These are phyloP conservation scores for Pythium periplocum DNA, from an alignment of 352 stramenopile genomes.

Conservation along the genomic window DNA sequence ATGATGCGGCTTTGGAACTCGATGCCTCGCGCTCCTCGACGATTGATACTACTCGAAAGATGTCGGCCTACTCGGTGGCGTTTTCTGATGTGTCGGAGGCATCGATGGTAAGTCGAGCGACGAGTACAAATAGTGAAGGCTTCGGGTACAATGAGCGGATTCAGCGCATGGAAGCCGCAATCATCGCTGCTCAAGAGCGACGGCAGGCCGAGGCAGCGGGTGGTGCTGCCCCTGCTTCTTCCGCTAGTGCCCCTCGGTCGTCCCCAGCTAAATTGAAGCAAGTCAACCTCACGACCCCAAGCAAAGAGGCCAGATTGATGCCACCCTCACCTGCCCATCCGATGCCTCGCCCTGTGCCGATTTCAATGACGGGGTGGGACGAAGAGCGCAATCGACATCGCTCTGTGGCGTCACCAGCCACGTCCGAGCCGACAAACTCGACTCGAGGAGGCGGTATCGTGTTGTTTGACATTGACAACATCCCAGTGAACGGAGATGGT, in stretches of 20 bases:
- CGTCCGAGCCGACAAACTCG: slow-evolving; percentile 3
- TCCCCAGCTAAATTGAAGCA: too few relatives aligned
- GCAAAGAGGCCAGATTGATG: too few relatives aligned
- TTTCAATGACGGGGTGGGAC: too few relatives aligned
- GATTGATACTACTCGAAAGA: slow-evolving; percentile 20
- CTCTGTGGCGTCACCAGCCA: slow-evolving; percentile 1
- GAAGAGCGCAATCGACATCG: too few relatives aligned
- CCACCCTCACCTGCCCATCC: too few relatives aligned
- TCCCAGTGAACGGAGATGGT: slow-evolving; percentile 14
- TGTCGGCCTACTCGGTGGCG: slow-evolving; percentile 20
- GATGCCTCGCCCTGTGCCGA: too few relatives aligned
- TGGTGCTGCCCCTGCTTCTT: not conserved
- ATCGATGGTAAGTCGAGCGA: slow-evolving; percentile 38
- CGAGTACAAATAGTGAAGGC: slow-evolving; percentile 54
- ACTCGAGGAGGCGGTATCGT: slow-evolving; percentile 21
- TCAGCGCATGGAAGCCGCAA: slow-evolving; percentile 42
- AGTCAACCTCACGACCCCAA: too few relatives aligned
- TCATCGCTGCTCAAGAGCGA: slow-evolving; percentile 4
- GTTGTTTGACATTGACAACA: slow-evolving; percentile 38
- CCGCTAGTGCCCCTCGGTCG: too few relatives aligned
- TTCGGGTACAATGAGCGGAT: slow-evolving; percentile 62
- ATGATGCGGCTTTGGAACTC: slow-evolving; percentile 19
- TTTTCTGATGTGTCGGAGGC: slow-evolving; percentile 20
- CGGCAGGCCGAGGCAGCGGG: slow-evolving; percentile 5
- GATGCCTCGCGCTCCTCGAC: not conserved